Base-by-base conservation (phyloP, 805 yeast genomes). In the Debaryomyces prosopidis region DNA sequence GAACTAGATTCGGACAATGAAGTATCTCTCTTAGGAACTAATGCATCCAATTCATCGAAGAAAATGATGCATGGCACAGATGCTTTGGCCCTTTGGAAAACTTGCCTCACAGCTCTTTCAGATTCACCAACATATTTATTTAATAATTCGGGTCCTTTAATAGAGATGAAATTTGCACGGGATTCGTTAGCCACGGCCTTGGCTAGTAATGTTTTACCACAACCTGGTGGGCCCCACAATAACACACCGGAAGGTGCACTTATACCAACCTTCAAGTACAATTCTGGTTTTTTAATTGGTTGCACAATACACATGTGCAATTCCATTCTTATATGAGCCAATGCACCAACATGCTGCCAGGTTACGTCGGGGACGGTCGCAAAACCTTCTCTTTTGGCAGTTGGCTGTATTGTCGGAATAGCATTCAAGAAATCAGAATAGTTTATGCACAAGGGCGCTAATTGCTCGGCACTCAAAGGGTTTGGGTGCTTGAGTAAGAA, bases 201-300 rank as follows among this genome's bases (percentile, higher is more conserved):
- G 1, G 98, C 98, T 23, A 94, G 73, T 40, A 94, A 73, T 0
- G 99, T 94, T 62, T 94, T 94, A 77, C 99, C 99, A 71, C 98
- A 94, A 31, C 99, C 99, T 3, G 99, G 99, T 1, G 99, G 99
- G 0, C 99, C 99, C 99, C 99, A 94, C 75, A 94, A 79, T 19
- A 94, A 69, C 1, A 94, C 99, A 46, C 99, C 99, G 0, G 96
- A 90, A 2, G 98, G 98, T 0, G 97, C 97, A 44, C 89, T 82
- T 36, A 94, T 91, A 65, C 99, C 99, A 9, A 91, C 97, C 47
- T 84, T 82, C 51, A 82, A 84, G 60, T 87, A 94, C 16, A 92
- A 69, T 50, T 92, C 97, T 1, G 99, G 99, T 51, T 88, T 80
- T 58, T 85, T 84, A 54, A 94, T 91, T 1, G 99, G 99, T 63